Conservation (phyloP, 306 rosid genomes). For the Fagus crenata region DNA sequence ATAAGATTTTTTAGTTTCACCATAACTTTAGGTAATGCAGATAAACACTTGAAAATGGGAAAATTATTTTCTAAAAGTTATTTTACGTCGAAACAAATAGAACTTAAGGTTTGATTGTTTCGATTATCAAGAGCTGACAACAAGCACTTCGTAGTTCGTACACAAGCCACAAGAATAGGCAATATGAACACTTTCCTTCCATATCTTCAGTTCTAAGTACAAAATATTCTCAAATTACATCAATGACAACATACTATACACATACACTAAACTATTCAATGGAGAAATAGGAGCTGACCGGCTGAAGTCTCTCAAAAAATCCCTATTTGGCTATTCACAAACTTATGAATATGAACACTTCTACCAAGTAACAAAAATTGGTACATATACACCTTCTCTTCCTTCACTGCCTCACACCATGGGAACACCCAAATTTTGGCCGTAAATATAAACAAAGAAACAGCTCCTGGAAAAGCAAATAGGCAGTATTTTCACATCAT, state of each 20-base stretch:
- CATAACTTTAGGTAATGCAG: too few relatives aligned
- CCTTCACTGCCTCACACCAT: constrained; percentile 35
- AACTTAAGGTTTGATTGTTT: too few relatives aligned
- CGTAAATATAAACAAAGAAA: constrained; percentile 27
- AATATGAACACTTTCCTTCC: constrained; percentile 45
- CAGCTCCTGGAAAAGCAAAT: constrained; percentile 29
- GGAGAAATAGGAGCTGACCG: constrained; percentile 20
- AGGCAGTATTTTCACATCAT: constrained; percentile 25
- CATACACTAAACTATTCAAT: constrained; percentile 43
- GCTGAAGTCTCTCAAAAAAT: constrained; percentile 39
- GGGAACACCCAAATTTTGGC: constrained; percentile 17
- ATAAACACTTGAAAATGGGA: too few relatives aligned
- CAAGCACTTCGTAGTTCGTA: not conserved
- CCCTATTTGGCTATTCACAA: constrained; percentile 57
- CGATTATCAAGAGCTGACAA: not conserved
- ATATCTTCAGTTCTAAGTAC: constrained; percentile 33
- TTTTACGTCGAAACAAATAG: too few relatives aligned
- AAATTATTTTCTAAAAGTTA: too few relatives aligned
- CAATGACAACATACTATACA: constrained; percentile 46
- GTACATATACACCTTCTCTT: constrained; percentile 46
- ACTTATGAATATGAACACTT: constrained; percentile 35
- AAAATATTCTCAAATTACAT: constrained; percentile 31
- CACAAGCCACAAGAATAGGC: constrained; percentile 1
- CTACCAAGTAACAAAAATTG: constrained; percentile 46
- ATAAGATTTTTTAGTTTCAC: too few relatives aligned